Base-by-base conservation (phyloP, 371 early-diverging fungal genomes). In the Capillidium heterosporum region DNA sequence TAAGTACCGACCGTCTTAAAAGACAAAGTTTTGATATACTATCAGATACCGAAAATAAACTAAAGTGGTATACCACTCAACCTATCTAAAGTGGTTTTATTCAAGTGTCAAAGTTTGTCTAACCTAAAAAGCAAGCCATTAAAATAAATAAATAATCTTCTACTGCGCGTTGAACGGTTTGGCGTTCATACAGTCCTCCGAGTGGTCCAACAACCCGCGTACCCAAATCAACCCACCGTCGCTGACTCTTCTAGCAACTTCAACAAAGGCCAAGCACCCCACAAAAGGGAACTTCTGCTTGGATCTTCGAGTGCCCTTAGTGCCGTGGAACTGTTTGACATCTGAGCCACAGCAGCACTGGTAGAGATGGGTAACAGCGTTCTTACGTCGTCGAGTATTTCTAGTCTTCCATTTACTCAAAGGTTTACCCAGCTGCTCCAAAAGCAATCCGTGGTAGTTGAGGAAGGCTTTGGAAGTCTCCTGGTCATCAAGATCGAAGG, bases 281-380 rank as follows among this genome's bases (percentile, higher is more conserved):
- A 53, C 53, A 53, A 53, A 53, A 15, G 53, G 53, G 35, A 35
- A 53, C 26, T 53, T 53, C 19, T 53, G 53, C 24, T 53, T 53
- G 26, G 53, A 53, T 17, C 35, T 31, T 10, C 53, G 53, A 24
- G 35, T 53, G 11, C 53, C 53, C 26, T 53, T 53, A 8, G 53
- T 53, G 2, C 53, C 53, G 39, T 53, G 53, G 41, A 53, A 53
- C 31, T 53, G 31, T 40, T 35, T 53, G 11, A 53, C 53, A 19
- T 53, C 53, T 19, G 35, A 32, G 5, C 53, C 53, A 26, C 53
- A 53, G 35, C 53, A 53, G 26, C 53, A 53, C 26, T 53, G 53
- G 35, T 53, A 53, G 11, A 53, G 53, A 40, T 53, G 53, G 17
- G 53, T 53, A 2, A 39, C 39, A 19, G 35, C 35, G 32, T 29